Evolutionary conservation across 768 basidiomycete genomes (phyloP), one percentile per base, ranked within the genome.

Genomic region (Phlebiopsis flavidoalba): DNA sequence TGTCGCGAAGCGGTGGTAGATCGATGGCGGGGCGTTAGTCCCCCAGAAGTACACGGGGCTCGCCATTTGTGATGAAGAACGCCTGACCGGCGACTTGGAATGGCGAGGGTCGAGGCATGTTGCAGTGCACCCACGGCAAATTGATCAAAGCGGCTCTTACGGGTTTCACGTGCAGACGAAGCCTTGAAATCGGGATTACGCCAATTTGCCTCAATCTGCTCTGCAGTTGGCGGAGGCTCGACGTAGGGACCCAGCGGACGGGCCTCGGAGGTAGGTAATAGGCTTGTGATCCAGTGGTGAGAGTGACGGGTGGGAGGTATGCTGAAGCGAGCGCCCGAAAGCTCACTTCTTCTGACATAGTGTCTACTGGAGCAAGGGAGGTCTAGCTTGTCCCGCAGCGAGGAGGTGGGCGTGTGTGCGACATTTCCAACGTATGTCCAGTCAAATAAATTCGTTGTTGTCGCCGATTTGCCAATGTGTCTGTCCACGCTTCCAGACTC

Each of bases 381-480:
- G 53, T 78, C 79, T 47, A 99, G 84, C 69, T 86, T 91, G 78
- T 98, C 95, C n/a, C 21, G 91, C 89, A 11, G 97, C 97, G 55
- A 98, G 83, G 14, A 99, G 77, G 71, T 99, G 97, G n/a, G n/a
- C 3, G 95, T 95, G 67, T 89, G 84, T 1, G 95, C 96, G 62
- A 96, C 88, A 72, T 99, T 99, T 57, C 87, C 93, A 66, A 98
- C 93, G 70, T 98, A 98, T 5, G 95, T 97, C 85, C 90, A 95
- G 74, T 98, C 97, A 68, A 92, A 94, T 3, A 98, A 75, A 71
- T 98, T 98, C 64, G 82, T n/a, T 86, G 75, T 98, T 97, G 75
- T 89, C 80, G 40, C 97, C 97, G 64, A 99, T 86, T 73, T 98
- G 95, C 79, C 93, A 91, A 65, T 91, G 87, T 0, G 93, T 94